Conservation (phyloP, 2,329 filamentous ascomycete genomes). For the Botryosphaeria dothidea region DNA sequence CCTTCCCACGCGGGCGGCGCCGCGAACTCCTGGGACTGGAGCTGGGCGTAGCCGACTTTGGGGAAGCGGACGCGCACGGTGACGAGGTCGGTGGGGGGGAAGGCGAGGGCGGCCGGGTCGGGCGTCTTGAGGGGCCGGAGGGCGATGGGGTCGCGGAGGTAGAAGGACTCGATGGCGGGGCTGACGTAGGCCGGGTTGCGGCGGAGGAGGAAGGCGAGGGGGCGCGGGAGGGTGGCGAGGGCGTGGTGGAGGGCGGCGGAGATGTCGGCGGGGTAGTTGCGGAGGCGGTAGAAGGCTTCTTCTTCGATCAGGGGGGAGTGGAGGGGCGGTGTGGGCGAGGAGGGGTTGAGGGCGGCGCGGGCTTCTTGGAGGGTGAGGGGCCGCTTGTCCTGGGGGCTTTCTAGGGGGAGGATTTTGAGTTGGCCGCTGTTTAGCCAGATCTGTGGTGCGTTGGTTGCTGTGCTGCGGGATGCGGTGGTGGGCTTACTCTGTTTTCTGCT, state of each 20-base stretch:
- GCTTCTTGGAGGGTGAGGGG: constrained; percentile 66
- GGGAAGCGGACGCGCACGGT: constrained; percentile 80
- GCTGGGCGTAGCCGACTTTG: constrained; percentile 84
- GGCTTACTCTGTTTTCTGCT: constrained; percentile 69
- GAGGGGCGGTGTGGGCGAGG: constrained; percentile 57
- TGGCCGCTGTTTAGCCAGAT: constrained; percentile 84
- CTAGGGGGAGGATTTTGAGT: constrained; percentile 70
- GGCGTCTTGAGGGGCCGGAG: constrained; percentile 65
- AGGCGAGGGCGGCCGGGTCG: constrained; percentile 57
- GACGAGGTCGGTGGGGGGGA: constrained; percentile 78
- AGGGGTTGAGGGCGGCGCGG: constrained; percentile 53
- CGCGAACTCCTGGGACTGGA: constrained; percentile 80
- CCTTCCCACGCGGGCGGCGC: constrained; percentile 60
- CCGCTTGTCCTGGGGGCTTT: constrained; percentile 24
- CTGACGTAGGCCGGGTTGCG: constrained; percentile 74
- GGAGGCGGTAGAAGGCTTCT: constrained; percentile 20
- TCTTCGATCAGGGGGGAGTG: constrained; percentile 72
- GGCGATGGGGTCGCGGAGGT: constrained; percentile 79
- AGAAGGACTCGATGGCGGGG: constrained; percentile 86
- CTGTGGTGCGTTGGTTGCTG: constrained; percentile 30
- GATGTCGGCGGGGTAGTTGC: constrained; percentile 54
- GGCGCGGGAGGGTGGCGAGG: constrained; percentile 73
- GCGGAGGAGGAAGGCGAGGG: constrained; percentile 77
- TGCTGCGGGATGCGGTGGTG: not conserved
- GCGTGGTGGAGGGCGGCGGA: constrained; percentile 74